A percentile compares a stretch with the other conserved stretches of the same genome.
Evolutionary conservation across 2,329 filamentous ascomycete species (phyloP).

Genomic region (Colletotrichum cordylinicola): DNA sequence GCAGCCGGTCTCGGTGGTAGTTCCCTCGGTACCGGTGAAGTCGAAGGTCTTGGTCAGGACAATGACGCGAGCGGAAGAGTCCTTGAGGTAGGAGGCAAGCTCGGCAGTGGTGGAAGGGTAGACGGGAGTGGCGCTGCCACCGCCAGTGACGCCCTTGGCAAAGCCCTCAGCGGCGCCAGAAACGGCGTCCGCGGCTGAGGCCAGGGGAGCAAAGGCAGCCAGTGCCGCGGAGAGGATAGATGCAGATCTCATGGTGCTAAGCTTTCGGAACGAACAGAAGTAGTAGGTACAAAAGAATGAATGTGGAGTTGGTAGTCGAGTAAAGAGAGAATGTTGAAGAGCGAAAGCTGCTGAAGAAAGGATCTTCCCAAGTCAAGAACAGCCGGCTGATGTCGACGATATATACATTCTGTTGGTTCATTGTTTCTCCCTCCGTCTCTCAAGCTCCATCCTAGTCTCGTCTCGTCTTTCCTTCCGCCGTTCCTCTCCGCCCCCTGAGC

Average conservation of each 20-base stretch:
- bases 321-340: conserved; percentile 7
- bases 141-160: conserved; percentile 62
- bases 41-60: conserved; percentile 62
- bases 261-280: not conserved
- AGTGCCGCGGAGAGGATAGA: conserved; percentile 13
- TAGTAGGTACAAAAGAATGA: conserved; percentile 4
- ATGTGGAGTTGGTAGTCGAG: not conserved
- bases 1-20: conserved; percentile 57
- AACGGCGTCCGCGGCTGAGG: conserved; percentile 29
- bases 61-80: conserved; percentile 59
- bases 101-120: conserved; percentile 59
- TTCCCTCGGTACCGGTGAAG: conserved; percentile 62
- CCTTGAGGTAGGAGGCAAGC: conserved; percentile 64
- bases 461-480: not conserved
- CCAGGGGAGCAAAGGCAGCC: conserved; percentile 17
- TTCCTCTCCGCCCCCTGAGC: not conserved
- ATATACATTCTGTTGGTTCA: conserved; percentile 2
- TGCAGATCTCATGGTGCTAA: conserved; percentile 4
- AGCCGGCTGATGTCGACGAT: not conserved
- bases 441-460: not conserved
- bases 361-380: not conserved
- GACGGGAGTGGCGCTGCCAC: conserved; percentile 58
- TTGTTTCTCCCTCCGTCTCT: not conserved
- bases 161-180: conserved; percentile 47
- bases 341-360: conserved; percentile 1